phyloP scores from a whole-genome alignment of 1,284 basidiomycete genomes.

The Paramarasmius palmivorus region DNA sequence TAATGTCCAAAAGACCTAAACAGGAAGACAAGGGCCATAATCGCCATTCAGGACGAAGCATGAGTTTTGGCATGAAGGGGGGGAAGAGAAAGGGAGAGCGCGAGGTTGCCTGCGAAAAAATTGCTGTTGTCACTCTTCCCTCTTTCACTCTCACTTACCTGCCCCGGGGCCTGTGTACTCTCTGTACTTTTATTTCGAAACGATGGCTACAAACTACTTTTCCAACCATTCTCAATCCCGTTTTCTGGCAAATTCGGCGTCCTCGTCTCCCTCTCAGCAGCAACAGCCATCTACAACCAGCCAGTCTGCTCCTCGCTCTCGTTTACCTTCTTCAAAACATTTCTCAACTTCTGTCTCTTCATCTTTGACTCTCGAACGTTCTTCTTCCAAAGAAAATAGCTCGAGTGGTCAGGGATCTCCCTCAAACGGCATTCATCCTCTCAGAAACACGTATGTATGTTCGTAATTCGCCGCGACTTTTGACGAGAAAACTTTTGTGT shows the following conservation, averaged over 20 bases:
- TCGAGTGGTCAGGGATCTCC: slow-evolving; percentile 28
- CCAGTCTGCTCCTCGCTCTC: slow-evolving; percentile 35
- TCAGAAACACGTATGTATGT: slow-evolving; percentile 89
- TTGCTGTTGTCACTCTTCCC: slow-evolving; percentile 15
- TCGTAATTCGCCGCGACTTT: slow-evolving; percentile 40
- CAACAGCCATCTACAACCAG: slow-evolving; percentile 16
- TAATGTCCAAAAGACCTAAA: slow-evolving; percentile 83
- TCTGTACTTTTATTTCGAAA: slow-evolving; percentile 29
- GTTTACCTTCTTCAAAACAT: slow-evolving; percentile 63
- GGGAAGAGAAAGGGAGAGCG: background rate
- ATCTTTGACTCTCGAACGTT: slow-evolving; percentile 38
- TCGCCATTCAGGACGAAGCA: slow-evolving; percentile 76
- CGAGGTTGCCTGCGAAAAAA: background rate
- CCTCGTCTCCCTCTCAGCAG: slow-evolving; percentile 7
- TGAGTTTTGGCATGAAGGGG: slow-evolving; percentile 54
- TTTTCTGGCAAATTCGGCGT: slow-evolving; percentile 53
- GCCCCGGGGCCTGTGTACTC: slow-evolving; percentile 14
- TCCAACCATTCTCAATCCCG: slow-evolving; percentile 78
- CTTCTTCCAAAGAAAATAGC: slow-evolving; percentile 42
- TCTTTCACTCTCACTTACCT: slow-evolving; percentile 26
- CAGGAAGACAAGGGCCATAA: slow-evolving; percentile 81
- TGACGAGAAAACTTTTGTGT: background rate
- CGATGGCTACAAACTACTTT: slow-evolving; percentile 53
- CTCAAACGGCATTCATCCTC: slow-evolving; percentile 60
- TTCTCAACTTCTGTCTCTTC: slow-evolving; percentile 67